Evolutionary conservation across 2,329 filamentous ascomycete species (phyloP).

Genomic region (Fusarium nelsonii): DNA sequence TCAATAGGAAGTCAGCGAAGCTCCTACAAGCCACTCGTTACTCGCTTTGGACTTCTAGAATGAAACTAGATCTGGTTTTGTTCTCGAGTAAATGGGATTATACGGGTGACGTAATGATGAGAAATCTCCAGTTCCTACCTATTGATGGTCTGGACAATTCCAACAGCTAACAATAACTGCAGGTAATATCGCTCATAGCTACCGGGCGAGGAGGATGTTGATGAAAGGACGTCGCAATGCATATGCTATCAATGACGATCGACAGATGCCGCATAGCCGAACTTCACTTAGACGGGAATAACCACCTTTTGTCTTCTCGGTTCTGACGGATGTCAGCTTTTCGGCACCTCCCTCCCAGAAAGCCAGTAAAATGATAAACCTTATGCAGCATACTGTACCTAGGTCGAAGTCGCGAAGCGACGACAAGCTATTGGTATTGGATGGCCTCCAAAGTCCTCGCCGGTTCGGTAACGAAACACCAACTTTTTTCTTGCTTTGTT

Average conservation of each 20-base stretch:
- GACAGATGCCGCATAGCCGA: conserved; percentile 8
- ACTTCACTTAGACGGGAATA: conserved; percentile 13
- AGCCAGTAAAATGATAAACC: neutral
- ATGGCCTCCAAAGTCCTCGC: neutral
- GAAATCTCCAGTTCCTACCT: neutral
- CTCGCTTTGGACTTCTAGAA: conserved; percentile 4
- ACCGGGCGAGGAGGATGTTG: neutral
- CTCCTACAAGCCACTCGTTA: neutral
- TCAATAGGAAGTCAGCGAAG: neutral
- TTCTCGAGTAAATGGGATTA: neutral
- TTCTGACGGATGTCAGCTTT: conserved; percentile 31
- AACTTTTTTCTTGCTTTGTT: neutral
- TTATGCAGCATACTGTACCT: neutral
- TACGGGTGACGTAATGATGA: conserved; percentile 5
- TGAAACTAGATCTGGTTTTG: neutral
- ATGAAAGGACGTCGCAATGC: neutral
- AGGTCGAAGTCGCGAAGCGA: neutral
- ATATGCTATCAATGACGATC: conserved; percentile 14
- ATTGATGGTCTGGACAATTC: neutral
- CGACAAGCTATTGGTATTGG: neutral
- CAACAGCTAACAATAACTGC: neutral
- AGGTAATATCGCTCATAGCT: neutral
- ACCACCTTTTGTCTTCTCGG: conserved; percentile 14
- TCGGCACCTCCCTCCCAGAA: neutral
- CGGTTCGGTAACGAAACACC: conserved; percentile 13